These are phyloP conservation scores for Lentinula raphanica DNA, from an alignment of 768 basidiomycete species.

Conservation along the genomic window DNA sequence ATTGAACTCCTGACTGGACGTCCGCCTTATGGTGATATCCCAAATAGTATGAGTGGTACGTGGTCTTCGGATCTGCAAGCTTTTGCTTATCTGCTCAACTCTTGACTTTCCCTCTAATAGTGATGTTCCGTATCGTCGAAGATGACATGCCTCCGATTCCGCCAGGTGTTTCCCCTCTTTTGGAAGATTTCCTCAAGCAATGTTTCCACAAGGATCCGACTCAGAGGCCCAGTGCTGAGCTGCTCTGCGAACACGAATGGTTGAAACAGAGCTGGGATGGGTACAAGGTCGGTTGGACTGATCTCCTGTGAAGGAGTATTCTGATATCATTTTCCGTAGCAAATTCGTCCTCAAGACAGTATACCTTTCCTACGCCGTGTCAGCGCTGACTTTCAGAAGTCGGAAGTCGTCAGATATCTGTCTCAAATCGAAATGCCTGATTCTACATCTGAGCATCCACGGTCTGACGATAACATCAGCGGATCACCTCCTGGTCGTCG, in stretches of 20 bases:
- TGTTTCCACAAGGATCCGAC: conserved; percentile 90
- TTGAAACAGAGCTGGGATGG: conserved; percentile 73
- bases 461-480: conserved; percentile 29
- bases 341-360: conserved; percentile 87
- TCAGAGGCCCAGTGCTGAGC: conserved; percentile 77
- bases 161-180: conserved; percentile 65
- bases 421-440: conserved; percentile 42
- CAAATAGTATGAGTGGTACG: conserved; percentile 86
- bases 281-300: conserved; percentile 55
- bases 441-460: conserved; percentile 30
- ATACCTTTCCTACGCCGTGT: conserved; percentile 93
- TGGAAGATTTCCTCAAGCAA: conserved; percentile 74
- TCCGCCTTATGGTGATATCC: conserved; percentile 87
- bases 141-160: conserved; percentile 87
- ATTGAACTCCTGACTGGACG: conserved; percentile 89
- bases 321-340: conserved; percentile 32
- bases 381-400: conserved; percentile 78
- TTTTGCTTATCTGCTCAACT: conserved; percentile 5
- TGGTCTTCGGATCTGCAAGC: conserved; percentile 11
- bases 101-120: conserved; percentile 31
- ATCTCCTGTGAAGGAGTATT: not conserved
- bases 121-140: conserved; percentile 98
- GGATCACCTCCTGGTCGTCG: conserved; percentile 34
- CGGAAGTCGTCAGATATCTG: conserved; percentile 54
- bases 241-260: conserved; percentile 90